phyloP scores from a whole-genome alignment of 169 alveolate species.

The Eimeria sp. region DNA sequence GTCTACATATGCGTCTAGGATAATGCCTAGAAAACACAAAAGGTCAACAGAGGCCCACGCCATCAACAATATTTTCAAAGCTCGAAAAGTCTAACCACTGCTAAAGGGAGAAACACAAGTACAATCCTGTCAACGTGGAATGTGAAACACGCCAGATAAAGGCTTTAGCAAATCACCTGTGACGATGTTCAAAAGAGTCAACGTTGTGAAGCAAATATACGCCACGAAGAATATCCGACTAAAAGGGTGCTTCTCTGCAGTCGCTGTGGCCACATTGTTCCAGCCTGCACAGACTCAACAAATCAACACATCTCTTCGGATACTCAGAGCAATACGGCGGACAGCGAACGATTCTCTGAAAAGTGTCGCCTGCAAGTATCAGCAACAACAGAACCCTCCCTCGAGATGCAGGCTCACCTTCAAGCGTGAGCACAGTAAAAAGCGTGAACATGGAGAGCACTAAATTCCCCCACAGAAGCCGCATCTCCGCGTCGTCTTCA shows the following conservation, averaged over 20 bases:
- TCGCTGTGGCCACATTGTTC: constrained; percentile 87
- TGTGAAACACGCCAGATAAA: not conserved
- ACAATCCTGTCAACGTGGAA: not conserved
- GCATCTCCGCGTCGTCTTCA: constrained; percentile 86
- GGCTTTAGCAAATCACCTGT: constrained; percentile 83
- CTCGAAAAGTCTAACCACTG: not conserved
- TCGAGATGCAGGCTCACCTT: constrained; percentile 72
- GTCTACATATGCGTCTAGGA: constrained; percentile 77
- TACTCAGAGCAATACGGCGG: not conserved
- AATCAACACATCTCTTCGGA: not conserved
- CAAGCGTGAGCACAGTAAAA: constrained; percentile 88
- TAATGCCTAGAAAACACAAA: constrained; percentile 40
- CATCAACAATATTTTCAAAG: not conserved
- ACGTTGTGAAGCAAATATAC: constrained; percentile 87
- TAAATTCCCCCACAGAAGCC: constrained; percentile 87
- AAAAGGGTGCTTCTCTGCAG: constrained; percentile 86
- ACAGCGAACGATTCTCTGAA: not conserved
- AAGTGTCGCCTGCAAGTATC: not conserved
- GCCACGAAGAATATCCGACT: constrained; percentile 86
- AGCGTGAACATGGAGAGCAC: constrained; percentile 87
- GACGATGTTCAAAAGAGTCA: constrained; percentile 88
- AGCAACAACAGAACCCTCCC: not conserved
- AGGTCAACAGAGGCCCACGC: not conserved
- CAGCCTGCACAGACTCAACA: constrained; percentile 74
- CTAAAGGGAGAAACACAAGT: not conserved